Evolutionary conservation across 1,284 basidiomycete genomes (phyloP), one percentile per base, ranked within the genome.

Genomic region (Papiliotrema terrestris): DNA sequence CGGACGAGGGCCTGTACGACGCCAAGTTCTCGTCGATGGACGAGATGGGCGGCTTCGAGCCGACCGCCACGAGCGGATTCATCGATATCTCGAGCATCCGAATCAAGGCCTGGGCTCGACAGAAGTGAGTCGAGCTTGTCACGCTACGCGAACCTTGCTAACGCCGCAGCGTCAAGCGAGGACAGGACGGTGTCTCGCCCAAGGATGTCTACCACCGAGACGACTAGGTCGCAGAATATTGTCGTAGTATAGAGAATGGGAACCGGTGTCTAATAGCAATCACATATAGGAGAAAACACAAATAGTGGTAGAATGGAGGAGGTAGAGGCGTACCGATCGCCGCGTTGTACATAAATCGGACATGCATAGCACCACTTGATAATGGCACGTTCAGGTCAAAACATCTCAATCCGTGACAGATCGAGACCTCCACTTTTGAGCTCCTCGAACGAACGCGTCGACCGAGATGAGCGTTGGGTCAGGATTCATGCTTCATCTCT

Each of bases 1-100:
- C 92, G 59, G 83, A 90, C 23, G 71, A 90, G 87, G 88, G 89
- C 69, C 82, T 97, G 32, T 99, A 99, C 77, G 95, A 98, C 72
- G 93, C 91, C 72, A 88, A 88, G 57, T 85, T 97, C 78, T 92
- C 92, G n/a, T 96, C 92, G 57, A 98, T 99, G 95, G 95, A 98
- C 78, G 94, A 97, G 80, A 86, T 97, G 58, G 94, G 94, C 63
- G 95, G 95, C 45, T 98, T 98, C 78, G 90, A 94, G 78, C 90
- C 91, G 20, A 89, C 89, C 51, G 88, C 94, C 72, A 90, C 91
- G 51, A 84, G 87, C 54, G 92, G 92, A 11, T 96, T 97, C 82
- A 95, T 96, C 78, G 86, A 87, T 71, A 95, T 97, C 62, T 89
- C 94, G 77, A 90, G 89, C 35, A 95, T 97, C 78, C 85, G 93